Evolutionary conservation across 2,329 filamentous ascomycete genomes (phyloP).

Genomic region (Elsinoe batatas): DNA sequence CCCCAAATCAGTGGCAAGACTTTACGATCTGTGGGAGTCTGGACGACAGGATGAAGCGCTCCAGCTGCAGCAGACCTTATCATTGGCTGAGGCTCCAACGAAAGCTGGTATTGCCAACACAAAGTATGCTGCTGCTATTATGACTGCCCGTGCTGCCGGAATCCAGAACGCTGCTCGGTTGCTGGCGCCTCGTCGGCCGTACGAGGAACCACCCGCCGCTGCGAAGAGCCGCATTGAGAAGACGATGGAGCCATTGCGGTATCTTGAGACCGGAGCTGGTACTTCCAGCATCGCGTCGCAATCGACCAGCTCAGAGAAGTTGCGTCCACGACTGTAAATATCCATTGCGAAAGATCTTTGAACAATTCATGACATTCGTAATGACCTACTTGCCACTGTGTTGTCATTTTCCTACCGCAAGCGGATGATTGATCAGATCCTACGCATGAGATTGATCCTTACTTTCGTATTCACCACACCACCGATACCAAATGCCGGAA

Average conservation of each 20-base stretch:
- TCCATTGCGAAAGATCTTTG: no score
- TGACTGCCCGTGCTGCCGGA: constrained; percentile 21
- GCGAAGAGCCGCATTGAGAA: neutral
- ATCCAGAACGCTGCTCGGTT: neutral
- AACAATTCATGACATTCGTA: no score
- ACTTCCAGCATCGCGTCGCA: no score
- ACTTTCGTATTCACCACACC: constrained; percentile 16
- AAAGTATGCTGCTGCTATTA: constrained; percentile 47
- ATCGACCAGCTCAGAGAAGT: no score
- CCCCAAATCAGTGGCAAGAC: constrained; percentile 42
- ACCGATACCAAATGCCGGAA: constrained; percentile 19
- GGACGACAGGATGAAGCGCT: constrained; percentile 49
- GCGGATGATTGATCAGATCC: neutral
- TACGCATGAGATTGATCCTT: neutral
- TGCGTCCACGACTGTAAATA: no score
- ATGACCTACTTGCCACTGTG: no score
- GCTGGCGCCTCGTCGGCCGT: constrained; percentile 50
- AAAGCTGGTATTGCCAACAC: constrained; percentile 57
- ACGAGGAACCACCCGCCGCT: constrained; percentile 36
- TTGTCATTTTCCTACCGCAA: no score
- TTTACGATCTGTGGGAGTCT: constrained; percentile 49
- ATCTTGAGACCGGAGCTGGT: neutral
- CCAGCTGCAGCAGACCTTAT: constrained; percentile 47
- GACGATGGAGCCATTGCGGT: neutral
- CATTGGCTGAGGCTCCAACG: constrained; percentile 53